These are phyloP conservation scores for Eremochloa ophiuroides DNA, from an alignment of 176 grass and related monocot species.

Conservation along the genomic window DNA sequence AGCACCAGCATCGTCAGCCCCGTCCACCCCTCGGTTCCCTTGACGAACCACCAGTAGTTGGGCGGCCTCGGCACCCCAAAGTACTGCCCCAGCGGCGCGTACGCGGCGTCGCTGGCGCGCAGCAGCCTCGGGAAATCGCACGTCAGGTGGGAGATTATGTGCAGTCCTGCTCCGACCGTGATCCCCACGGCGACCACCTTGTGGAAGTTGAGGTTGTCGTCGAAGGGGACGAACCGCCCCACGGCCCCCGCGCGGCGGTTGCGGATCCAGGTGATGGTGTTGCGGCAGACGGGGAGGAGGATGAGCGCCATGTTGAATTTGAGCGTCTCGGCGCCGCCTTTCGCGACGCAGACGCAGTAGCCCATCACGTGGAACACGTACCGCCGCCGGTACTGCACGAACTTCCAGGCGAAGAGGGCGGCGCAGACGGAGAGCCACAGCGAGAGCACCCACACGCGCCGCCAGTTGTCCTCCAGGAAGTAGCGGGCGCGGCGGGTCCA, in stretches of 20 bases:
- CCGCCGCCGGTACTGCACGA: slow-evolving; percentile 62
- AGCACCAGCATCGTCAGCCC: slow-evolving; percentile 72
- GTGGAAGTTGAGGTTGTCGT: slow-evolving; percentile 98
- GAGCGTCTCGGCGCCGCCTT: slow-evolving; percentile 94
- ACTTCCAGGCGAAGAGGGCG: slow-evolving; percentile 74
- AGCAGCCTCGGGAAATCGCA: slow-evolving; percentile 96
- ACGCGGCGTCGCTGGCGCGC: slow-evolving; percentile 48
- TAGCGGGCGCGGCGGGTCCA: slow-evolving; percentile 49
- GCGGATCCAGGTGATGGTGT: slow-evolving; percentile 96
- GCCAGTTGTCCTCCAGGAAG: slow-evolving; percentile 97
- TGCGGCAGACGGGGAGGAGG: slow-evolving; percentile 93
- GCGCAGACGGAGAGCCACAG: slow-evolving; percentile 72
- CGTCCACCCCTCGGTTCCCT: slow-evolving; percentile 92
- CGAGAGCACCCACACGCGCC: slow-evolving; percentile 73
- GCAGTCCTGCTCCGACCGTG: slow-evolving; percentile 51
- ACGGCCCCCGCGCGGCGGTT: slow-evolving; percentile 42
- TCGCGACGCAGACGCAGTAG: slow-evolving; percentile 95
- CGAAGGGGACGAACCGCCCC: slow-evolving; percentile 46
- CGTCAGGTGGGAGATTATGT: slow-evolving; percentile 69
- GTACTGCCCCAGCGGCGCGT: slow-evolving; percentile 64
- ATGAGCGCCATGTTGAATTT: slow-evolving; percentile 99
- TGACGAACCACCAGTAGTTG: slow-evolving; percentile 97
- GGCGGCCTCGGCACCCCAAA: slow-evolving; percentile 38
- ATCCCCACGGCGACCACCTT: slow-evolving; percentile 90
- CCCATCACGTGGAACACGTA: slow-evolving; percentile 86